phyloP scores from a whole-genome alignment of 2,329 filamentous ascomycete genomes.

The Xylaria sp. region DNA sequence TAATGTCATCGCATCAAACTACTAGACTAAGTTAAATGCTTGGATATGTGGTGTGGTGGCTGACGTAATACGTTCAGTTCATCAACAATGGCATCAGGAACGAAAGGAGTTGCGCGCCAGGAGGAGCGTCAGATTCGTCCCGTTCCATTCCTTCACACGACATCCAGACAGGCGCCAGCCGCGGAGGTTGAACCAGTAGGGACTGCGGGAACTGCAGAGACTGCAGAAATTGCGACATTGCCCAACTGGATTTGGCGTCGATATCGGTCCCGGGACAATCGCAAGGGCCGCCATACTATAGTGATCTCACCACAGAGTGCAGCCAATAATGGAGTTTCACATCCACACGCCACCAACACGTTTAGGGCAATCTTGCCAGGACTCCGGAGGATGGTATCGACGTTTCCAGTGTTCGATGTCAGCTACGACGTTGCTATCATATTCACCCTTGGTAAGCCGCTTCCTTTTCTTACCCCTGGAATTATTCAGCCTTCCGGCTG shows the following conservation, averaged over 20 bases:
- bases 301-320: constrained; percentile 20
- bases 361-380: constrained; percentile 16
- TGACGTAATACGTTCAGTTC: constrained; percentile 1
- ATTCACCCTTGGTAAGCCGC: constrained; percentile 29
- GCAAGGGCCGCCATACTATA: constrained; percentile 35
- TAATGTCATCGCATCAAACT: constrained; percentile 9
- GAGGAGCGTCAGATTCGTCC: constrained; percentile 6
- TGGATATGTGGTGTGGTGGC: constrained; percentile 2
- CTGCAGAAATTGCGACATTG: neutral
- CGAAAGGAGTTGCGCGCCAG: constrained; percentile 5
- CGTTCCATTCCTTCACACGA: constrained; percentile 15
- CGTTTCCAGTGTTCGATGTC: constrained; percentile 32
- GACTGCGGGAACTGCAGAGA: neutral
- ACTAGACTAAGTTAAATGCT: constrained; percentile 6
- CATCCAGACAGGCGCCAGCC: constrained; percentile 7
- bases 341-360: constrained; percentile 18
- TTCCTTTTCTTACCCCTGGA: neutral
- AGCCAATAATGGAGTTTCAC: constrained; percentile 17
- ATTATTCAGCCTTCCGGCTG: neutral
- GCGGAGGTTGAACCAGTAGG: neutral
- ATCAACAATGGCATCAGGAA: constrained; percentile 10
- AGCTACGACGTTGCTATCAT: constrained; percentile 34
- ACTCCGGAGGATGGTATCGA: constrained; percentile 26
- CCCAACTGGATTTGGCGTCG: constrained; percentile 15
- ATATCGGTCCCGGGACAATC: constrained; percentile 33